Conservation (phyloP, 2,329 filamentous ascomycete genomes). For the Alternaria panax region DNA sequence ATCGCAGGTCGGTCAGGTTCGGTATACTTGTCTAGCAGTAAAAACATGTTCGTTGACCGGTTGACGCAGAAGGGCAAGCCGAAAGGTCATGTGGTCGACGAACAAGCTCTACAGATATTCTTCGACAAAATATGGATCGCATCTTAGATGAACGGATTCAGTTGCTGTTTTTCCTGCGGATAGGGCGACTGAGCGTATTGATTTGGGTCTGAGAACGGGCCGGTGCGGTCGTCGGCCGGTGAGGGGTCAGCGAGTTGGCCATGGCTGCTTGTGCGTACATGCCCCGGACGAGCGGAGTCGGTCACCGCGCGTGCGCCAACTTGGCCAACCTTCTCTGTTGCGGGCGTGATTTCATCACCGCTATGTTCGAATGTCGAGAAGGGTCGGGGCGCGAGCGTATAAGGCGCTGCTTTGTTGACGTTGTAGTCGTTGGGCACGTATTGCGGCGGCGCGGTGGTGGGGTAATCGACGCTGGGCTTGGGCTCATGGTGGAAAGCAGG, state of each 20-base stretch:
- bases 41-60: slow-evolving; percentile 25
- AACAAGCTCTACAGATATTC: not conserved
- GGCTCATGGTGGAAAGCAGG: slow-evolving; percentile 30
- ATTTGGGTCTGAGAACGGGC: slow-evolving; percentile 42
- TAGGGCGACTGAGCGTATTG: slow-evolving; percentile 21
- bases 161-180: slow-evolving; percentile 28
- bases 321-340: slow-evolving; percentile 54
- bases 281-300: slow-evolving; percentile 52
- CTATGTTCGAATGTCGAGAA: slow-evolving; percentile 52
- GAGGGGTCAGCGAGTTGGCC: slow-evolving; percentile 55
- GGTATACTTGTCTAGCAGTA: slow-evolving; percentile 22
- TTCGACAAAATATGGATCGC: slow-evolving; percentile 34
- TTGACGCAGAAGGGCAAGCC: slow-evolving; percentile 55
- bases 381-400: slow-evolving; percentile 55
- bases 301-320: slow-evolving; percentile 54
- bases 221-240: slow-evolving; percentile 47
- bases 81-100: slow-evolving; percentile 55
- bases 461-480: slow-evolving; percentile 31
- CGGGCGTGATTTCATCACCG: slow-evolving; percentile 31
- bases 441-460: slow-evolving; percentile 49
- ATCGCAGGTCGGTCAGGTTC: slow-evolving; percentile 41
- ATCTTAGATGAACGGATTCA: slow-evolving; percentile 52
- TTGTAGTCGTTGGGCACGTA: slow-evolving; percentile 53
- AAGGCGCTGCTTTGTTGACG: slow-evolving; percentile 56
- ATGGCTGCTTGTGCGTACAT: slow-evolving; percentile 55